Evolutionary conservation across 805 yeast species (phyloP).

Genomic region (Grigorovia yakushimaensis): DNA sequence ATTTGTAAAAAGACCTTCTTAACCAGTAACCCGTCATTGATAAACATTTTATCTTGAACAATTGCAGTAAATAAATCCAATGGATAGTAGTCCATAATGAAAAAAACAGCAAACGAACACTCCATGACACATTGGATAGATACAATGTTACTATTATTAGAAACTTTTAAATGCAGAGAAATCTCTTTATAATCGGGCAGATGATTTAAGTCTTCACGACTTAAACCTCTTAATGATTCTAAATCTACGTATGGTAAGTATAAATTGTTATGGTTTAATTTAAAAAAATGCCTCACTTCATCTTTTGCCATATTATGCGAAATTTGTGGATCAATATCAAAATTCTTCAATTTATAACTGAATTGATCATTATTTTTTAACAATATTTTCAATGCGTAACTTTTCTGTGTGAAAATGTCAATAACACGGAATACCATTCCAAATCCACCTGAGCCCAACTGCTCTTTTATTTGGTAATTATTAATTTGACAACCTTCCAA

Average conservation of each 20-base stretch:
- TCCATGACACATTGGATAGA: conserved; percentile 67
- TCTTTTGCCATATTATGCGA: conserved; percentile 1
- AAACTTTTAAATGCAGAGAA: conserved; percentile 63
- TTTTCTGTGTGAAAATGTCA: conserved; percentile 39
- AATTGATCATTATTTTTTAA: conserved; percentile 30
- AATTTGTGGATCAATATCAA: neutral
- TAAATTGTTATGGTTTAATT: conserved; percentile 16
- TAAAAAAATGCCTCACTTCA: conserved; percentile 16
- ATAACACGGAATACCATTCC: conserved; percentile 69
- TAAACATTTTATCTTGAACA: conserved; percentile 60
- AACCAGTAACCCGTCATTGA: conserved; percentile 39
- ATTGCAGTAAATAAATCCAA: conserved; percentile 85
- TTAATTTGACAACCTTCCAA: conserved; percentile 20
- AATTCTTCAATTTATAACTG: conserved; percentile 11
- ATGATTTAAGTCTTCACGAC: conserved; percentile 27
- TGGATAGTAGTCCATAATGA: conserved; percentile 78
- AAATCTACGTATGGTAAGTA: conserved; percentile 25
- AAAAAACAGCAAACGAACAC: conserved; percentile 46
- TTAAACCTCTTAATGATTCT: conserved; percentile 23
- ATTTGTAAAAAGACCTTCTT: conserved; percentile 64
- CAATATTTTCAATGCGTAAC: conserved; percentile 65
- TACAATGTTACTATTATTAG: conserved; percentile 67
- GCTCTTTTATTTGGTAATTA: conserved; percentile 18
- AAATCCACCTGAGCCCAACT: conserved; percentile 71
- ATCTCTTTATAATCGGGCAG: conserved; percentile 51